Evolutionary conservation across 495 filamentous ascomycete species (phyloP).

Genomic region (Trichoderma virens): DNA sequence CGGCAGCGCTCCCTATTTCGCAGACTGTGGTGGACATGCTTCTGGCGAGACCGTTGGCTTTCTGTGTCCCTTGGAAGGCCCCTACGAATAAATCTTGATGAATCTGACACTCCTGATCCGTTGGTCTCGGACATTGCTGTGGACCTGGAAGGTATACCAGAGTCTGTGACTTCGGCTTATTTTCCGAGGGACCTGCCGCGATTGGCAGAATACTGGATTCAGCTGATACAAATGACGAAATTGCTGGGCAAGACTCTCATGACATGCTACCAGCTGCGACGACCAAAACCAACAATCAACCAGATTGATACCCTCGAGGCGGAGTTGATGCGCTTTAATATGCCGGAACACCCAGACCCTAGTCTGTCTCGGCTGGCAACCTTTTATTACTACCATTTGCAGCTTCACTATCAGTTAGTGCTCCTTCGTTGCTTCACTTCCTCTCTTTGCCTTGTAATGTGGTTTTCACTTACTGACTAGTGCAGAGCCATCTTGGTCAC

Average conservation of each 20-base stretch:
- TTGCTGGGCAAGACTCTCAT: background rate
- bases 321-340: background rate
- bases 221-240: background rate
- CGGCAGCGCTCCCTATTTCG: background rate
- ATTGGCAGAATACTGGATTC: background rate
- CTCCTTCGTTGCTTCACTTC: background rate
- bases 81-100: background rate
- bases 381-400: background rate
- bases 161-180: background rate
- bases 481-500: background rate
- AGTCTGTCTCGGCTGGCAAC: background rate
- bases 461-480: background rate
- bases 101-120: background rate
- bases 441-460: background rate
- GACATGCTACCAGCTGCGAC: background rate
- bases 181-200: background rate
- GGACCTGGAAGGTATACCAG: background rate
- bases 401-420: background rate
- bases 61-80: background rate
- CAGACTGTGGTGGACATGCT: background rate
- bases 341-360: background rate
- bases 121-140: background rate
- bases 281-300: background rate
- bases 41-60: background rate
- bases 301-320: background rate